Conservation (phyloP, 768 basidiomycete genomes). For the Suillus subalutaceus region DNA sequence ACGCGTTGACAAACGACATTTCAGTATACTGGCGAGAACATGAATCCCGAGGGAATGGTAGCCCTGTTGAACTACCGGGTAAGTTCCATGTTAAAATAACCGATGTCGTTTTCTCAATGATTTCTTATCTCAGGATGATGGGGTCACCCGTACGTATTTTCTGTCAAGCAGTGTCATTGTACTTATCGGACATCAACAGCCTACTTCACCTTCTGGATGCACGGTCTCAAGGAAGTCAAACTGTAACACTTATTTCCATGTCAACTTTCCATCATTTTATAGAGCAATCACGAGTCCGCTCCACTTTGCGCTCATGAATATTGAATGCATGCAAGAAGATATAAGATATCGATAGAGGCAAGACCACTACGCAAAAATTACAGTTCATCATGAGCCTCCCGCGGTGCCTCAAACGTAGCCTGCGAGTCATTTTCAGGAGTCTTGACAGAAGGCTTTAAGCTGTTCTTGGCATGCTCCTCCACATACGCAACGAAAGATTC, state of each 20-base stretch:
- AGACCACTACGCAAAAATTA: conserved; percentile 19
- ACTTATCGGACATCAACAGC: conserved; percentile 45
- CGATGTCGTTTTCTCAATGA: conserved; percentile 9
- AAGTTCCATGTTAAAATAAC: conserved; percentile 27
- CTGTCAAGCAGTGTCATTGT: background rate
- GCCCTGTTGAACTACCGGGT: conserved; percentile 93
- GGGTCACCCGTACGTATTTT: conserved; percentile 69
- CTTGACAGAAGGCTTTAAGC: conserved; percentile 45
- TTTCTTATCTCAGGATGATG: conserved; percentile 59
- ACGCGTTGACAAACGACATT: conserved; percentile 1
- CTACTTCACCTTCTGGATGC: conserved; percentile 95
- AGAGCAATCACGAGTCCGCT: conserved; percentile 3
- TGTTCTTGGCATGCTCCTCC: conserved; percentile 79
- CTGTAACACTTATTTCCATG: conserved; percentile 41
- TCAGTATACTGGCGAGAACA: conserved; percentile 71
- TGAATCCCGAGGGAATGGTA: conserved; percentile 93
- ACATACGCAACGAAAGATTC: conserved; percentile 86
- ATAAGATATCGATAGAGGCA: background rate
- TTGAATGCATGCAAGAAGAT: background rate
- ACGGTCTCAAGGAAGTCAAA: conserved; percentile 85
- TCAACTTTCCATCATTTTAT: conserved; percentile 13
- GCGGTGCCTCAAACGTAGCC: conserved; percentile 28
- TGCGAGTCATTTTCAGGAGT: conserved; percentile 29
- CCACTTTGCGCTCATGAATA: background rate
- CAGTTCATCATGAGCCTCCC: conserved; percentile 28